These are phyloP conservation scores for Flaveria brownii DNA, from an alignment of 129 eudicot species.

Conservation along the genomic window DNA sequence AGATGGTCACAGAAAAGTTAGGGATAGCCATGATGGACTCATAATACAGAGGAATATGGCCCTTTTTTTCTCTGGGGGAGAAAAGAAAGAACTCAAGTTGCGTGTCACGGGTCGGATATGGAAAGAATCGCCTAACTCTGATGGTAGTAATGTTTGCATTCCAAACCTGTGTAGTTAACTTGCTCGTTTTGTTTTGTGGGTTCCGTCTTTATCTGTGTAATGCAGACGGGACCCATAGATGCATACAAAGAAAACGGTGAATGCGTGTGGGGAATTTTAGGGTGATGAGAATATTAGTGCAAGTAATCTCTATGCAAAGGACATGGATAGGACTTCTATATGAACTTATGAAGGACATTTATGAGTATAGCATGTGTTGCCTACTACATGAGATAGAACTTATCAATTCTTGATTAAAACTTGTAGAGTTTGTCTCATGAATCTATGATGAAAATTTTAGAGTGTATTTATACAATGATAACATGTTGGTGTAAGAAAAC, in stretches of 20 bases:
- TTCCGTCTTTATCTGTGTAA: neutral
- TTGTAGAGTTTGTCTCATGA: neutral
- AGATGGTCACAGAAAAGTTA: conserved; percentile 75
- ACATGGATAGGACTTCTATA: conserved; percentile 17
- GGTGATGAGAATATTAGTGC: conserved; percentile 21
- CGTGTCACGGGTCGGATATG: conserved; percentile 86
- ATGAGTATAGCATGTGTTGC: conserved; percentile 19
- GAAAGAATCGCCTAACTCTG: conserved; percentile 76
- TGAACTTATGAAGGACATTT: conserved; percentile 21
- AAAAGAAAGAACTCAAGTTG: conserved; percentile 72
- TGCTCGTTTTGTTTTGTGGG: conserved; percentile 2
- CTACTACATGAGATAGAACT: neutral
- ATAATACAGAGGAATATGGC: conserved; percentile 87
- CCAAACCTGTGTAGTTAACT: conserved; percentile 61
- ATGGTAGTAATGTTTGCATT: conserved; percentile 51
- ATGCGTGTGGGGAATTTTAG: conserved; percentile 34
- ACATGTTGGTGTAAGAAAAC: neutral
- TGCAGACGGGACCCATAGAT: conserved; percentile 2
- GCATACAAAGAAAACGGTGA: conserved; percentile 17
- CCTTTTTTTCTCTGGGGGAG: conserved; percentile 87
- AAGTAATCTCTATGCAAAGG: conserved; percentile 29
- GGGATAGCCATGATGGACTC: conserved; percentile 91
- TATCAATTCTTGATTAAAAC: neutral
- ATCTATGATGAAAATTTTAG: neutral
- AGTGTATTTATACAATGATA: neutral